Conservation (phyloP, 2,329 filamentous ascomycete genomes). For the Mariannaea elegans region DNA sequence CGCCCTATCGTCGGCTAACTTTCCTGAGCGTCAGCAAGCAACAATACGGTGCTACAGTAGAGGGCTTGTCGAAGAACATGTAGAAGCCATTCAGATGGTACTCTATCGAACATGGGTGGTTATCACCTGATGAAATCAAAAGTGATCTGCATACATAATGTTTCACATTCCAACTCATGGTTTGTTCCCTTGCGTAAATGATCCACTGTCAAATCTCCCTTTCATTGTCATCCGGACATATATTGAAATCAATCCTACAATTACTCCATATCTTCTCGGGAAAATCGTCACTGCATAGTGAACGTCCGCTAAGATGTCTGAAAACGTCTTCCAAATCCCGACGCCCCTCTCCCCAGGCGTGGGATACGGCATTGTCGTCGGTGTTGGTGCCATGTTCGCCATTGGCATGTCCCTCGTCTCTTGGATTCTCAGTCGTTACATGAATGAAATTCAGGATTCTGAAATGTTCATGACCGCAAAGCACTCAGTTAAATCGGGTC, state of each 20-base stretch:
- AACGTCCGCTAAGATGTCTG: no score
- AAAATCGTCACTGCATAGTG: no score
- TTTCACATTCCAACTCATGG: not conserved
- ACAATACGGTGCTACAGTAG: not conserved
- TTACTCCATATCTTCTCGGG: no score
- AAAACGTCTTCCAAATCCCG: conserved; percentile 16
- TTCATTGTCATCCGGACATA: not conserved
- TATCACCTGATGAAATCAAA: not conserved
- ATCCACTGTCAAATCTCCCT: not conserved
- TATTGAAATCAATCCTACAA: not conserved
- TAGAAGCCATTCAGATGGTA: not conserved
- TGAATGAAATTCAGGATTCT: conserved; percentile 20
- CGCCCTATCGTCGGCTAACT: no score
- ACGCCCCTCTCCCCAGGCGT: conserved; percentile 17
- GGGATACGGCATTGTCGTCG: conserved; percentile 18
- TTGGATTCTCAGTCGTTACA: conserved; percentile 16
- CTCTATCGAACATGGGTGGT: conserved; percentile 2
- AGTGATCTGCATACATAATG: conserved; percentile 14
- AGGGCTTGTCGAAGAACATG: conserved; percentile 1
- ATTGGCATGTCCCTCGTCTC: conserved; percentile 21
- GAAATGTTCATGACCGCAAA: conserved; percentile 24
- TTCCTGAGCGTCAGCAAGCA: no score
- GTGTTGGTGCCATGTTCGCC: conserved; percentile 17
- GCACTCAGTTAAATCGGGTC: conserved; percentile 14
- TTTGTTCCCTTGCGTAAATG: not conserved